phyloP scores from a whole-genome alignment of 768 basidiomycete species.

The Leucocoprinus birnbaumii region DNA sequence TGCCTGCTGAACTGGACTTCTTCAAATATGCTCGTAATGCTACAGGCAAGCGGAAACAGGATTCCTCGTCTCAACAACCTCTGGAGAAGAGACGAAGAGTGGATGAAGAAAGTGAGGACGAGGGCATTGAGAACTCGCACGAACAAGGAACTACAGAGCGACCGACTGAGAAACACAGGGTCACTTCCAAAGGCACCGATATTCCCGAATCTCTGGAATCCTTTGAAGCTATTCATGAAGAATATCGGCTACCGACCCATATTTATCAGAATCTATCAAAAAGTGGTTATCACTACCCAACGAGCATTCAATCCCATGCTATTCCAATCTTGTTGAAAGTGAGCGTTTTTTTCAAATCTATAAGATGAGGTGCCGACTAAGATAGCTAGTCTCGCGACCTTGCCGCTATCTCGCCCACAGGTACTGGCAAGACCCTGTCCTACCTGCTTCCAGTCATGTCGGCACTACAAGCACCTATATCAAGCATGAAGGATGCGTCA shows the following conservation, averaged over 20 bases:
- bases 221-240: conserved; percentile 57
- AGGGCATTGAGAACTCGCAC: conserved; percentile 2
- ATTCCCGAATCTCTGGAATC: conserved; percentile 57
- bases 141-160: not conserved
- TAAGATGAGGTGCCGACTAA: conserved; percentile 10
- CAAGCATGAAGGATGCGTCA: conserved; percentile 30
- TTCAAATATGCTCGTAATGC: conserved; percentile 79
- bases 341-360: conserved; percentile 18
- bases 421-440: conserved; percentile 94
- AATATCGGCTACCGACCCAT: conserved; percentile 56
- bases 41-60: conserved; percentile 48
- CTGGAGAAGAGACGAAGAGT: conserved; percentile 28
- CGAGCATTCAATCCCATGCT: conserved; percentile 78
- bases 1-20: conserved; percentile 84
- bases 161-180: conserved; percentile 3
- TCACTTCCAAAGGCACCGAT: conserved; percentile 55
- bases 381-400: conserved; percentile 69
- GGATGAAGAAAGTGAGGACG: conserved; percentile 27
- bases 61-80: conserved; percentile 17
- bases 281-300: conserved; percentile 65
- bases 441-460: conserved; percentile 85
- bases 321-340: conserved; percentile 82
- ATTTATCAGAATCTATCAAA: conserved; percentile 62
- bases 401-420: conserved; percentile 94
- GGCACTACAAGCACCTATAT: conserved; percentile 44